Percentiles rank a stretch among this genome's conserved stretches.
Evolutionary conservation across 805 yeast species (phyloP).

Genomic region (Kluyveromyces starmeri): DNA sequence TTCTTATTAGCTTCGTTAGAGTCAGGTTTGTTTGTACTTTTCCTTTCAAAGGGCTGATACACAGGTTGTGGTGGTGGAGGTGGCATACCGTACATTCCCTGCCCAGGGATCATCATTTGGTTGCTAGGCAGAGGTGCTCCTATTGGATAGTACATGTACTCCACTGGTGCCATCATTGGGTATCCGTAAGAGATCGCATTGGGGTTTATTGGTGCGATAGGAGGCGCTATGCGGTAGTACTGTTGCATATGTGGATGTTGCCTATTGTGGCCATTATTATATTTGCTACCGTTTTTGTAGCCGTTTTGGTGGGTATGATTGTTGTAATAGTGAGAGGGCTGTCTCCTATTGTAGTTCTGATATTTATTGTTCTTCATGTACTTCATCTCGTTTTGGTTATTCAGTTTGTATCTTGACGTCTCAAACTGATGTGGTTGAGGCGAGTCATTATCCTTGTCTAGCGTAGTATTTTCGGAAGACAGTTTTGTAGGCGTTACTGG

Average conservation of each 20-base stretch:
- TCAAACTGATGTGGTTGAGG: conserved; percentile 21
- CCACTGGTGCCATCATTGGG: conserved; percentile 5
- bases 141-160: conserved; percentile 4
- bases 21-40: neutral
- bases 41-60: neutral
- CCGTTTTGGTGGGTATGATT: neutral
- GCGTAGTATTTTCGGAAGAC: neutral
- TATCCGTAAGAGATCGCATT: conserved; percentile 1
- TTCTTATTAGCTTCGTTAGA: neutral
- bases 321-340: neutral
- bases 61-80: neutral
- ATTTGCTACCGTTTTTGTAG: neutral
- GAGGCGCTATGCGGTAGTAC: neutral
- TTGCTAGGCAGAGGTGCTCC: neutral
- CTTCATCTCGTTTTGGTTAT: conserved; percentile 8
- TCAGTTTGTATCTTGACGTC: conserved; percentile 17
- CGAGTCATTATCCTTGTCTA: conserved; percentile 10
- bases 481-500: conserved; percentile 9
- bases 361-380: neutral
- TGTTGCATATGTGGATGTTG: neutral
- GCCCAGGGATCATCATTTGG: conserved; percentile 1
- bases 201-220: neutral
- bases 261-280: neutral
- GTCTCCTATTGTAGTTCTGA: conserved; percentile 1
- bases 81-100: conserved; percentile 2